Conservation (phyloP, 2,329 filamentous ascomycete genomes). For the Talaromyces sp. region DNA sequence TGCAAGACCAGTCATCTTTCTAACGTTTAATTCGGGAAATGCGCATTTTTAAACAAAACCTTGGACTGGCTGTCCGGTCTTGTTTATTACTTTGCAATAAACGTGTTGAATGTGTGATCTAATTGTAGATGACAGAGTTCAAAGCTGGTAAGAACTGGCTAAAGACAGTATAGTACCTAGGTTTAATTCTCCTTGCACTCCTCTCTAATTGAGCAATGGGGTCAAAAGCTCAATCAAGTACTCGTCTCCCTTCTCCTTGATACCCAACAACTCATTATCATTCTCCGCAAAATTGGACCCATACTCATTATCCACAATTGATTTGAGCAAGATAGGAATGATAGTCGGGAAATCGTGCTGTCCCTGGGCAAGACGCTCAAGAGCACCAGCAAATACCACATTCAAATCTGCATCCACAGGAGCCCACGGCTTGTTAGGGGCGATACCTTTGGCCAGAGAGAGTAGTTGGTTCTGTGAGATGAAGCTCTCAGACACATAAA, state of each 20-base stretch:
- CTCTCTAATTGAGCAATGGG: constrained; percentile 2
- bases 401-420: constrained; percentile 14
- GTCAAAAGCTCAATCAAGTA: constrained; percentile 16
- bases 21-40: no score
- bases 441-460: neutral
- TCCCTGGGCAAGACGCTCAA: constrained; percentile 11
- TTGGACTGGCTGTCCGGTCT: no score
- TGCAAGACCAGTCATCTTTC: no score
- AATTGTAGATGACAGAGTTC: no score
- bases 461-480: constrained; percentile 13
- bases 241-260: constrained; percentile 12
- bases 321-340: constrained; percentile 9
- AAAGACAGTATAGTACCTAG: no score
- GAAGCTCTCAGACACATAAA: constrained; percentile 9
- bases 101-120: no score
- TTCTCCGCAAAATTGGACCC: constrained; percentile 3
- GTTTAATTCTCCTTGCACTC: no score
- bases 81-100: no score
- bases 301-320: neutral
- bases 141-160: no score
- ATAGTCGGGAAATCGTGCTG: constrained; percentile 9
- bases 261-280: constrained; percentile 16
- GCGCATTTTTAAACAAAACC: no score
- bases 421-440: constrained; percentile 15
- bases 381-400: constrained; percentile 2